phyloP scores from a whole-genome alignment of 2,329 filamentous ascomycete genomes.

The Teratosphaeria epicoccoides region DNA sequence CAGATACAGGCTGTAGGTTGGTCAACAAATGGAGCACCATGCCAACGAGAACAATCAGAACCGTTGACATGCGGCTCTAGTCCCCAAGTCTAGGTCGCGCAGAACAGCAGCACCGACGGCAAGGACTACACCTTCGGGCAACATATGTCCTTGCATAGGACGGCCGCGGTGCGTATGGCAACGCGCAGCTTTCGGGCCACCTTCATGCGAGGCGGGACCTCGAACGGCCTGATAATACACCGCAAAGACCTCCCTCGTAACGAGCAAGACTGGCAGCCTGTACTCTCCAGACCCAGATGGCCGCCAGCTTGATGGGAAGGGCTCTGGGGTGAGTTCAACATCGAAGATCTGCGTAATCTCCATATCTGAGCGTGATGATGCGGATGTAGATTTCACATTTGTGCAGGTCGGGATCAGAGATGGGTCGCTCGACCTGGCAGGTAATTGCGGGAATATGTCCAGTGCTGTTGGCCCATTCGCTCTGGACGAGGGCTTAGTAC shows the following conservation, averaged over 20 bases:
- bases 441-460: slow-evolving; percentile 69
- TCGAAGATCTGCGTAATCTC: slow-evolving; percentile 62
- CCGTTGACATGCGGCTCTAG: too few relatives aligned
- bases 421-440: slow-evolving; percentile 51
- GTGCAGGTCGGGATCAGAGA: slow-evolving; percentile 56
- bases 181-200: slow-evolving; percentile 35
- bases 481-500: slow-evolving; percentile 44
- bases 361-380: slow-evolving; percentile 36
- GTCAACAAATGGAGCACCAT: too few relatives aligned
- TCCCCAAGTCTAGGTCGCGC: too few relatives aligned
- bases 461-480: slow-evolving; percentile 56
- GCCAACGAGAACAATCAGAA: too few relatives aligned
- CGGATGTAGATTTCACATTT: slow-evolving; percentile 62
- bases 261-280: slow-evolving; percentile 40
- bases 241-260: slow-evolving; percentile 41
- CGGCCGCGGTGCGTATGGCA: background rate
- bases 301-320: slow-evolving; percentile 62
- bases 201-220: slow-evolving; percentile 61
- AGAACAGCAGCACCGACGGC: too few relatives aligned
- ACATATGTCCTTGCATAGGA: too few relatives aligned
- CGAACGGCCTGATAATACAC: slow-evolving; percentile 53
- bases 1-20: too few relatives aligned
- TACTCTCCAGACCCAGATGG: slow-evolving; percentile 57
- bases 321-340: slow-evolving; percentile 56
- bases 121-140: too few relatives aligned